Base-by-base conservation (phyloP, 1,284 basidiomycete species). In the Athelia psychrophila region DNA sequence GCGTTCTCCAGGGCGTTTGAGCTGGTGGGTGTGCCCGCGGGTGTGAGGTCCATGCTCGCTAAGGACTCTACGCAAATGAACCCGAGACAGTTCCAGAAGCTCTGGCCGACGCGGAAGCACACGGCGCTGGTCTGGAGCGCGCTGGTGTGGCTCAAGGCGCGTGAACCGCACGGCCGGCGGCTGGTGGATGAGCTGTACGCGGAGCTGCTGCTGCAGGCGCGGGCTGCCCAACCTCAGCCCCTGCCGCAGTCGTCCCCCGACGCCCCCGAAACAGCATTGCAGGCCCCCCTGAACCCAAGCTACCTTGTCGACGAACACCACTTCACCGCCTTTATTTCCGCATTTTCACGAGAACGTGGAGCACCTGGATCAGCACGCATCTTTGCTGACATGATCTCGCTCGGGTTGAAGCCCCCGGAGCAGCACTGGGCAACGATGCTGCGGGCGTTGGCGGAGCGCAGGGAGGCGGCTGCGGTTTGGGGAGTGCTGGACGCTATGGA, bases 51-150 rank as follows among this genome's bases (percentile, higher is more conserved):
- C 20, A 9, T 16, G n/a, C 16, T 9, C 8, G 38, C 38, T n/a
- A 16, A 22, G 16, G 6, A 6, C 6, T 42, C 6, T 9, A 36
- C 44, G 8, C 6, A 46, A 19, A 46, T 12, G 6, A 10, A 8
- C 15, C n/a, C 8, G 9, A 23, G 23, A 5, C 8, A 6, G 44
- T 47, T 42, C 20, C 51, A 54, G n/a, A 73, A 66, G 33, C 47
- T 74, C 0, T 67, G 64, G 59, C 73, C 76, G 1, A 56, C 62
- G 0, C 23, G 55, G 0, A 51, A 66, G 9, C 72, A 76, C 54
- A 70, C 69, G 0, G 61, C 65, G n/a, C 55, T 77, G 23, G 64
- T 72, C 0, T 76, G 76, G 76, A 58, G 62, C 3, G 62, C 63
- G 5, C 54, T 67, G 38, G 54, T 65, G 13, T 16, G 19, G 20